phyloP scores from a whole-genome alignment of 2,329 filamentous ascomycete species.

The Waltergamsia citrina region DNA sequence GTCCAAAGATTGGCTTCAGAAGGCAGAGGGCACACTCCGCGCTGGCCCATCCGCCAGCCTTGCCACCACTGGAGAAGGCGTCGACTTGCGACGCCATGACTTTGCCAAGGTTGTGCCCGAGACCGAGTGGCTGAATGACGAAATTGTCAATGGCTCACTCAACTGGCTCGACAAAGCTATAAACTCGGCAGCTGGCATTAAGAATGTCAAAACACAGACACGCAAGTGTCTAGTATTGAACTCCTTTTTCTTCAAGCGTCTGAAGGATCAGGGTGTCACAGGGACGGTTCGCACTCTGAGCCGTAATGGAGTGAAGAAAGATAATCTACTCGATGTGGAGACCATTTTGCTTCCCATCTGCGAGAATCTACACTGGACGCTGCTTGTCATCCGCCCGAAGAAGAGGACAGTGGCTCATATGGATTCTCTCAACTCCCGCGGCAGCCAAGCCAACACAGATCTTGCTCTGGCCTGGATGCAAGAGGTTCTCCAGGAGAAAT shows the following conservation, averaged over 20 bases:
- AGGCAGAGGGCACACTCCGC: constrained; percentile 20
- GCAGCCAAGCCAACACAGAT: constrained; percentile 27
- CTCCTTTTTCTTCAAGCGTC: constrained; percentile 54
- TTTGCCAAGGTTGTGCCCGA: constrained; percentile 51
- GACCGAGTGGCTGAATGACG: constrained; percentile 65
- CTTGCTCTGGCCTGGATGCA: constrained; percentile 45
- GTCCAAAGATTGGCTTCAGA: constrained; percentile 14
- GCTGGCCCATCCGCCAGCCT: constrained; percentile 23
- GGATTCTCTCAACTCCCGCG: constrained; percentile 48
- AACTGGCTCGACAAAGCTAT: constrained; percentile 48
- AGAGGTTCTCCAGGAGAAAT: constrained; percentile 44
- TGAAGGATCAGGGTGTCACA: constrained; percentile 36
- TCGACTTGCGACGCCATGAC: constrained; percentile 43
- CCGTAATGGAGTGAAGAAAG: constrained; percentile 44
- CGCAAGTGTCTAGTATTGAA: constrained; percentile 55
- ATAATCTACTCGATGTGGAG: constrained; percentile 55
- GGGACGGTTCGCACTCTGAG: constrained; percentile 46
- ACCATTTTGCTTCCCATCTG: constrained; percentile 64
- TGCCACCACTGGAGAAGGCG: constrained; percentile 37
- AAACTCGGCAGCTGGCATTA: constrained; percentile 46
- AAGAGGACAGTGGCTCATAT: constrained; percentile 56
- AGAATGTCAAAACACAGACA: constrained; percentile 30
- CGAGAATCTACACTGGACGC: constrained; percentile 57
- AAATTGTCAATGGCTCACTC: constrained; percentile 61
- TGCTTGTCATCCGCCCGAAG: constrained; percentile 56